Evolutionary conservation across 768 basidiomycete genomes (phyloP), one percentile per base, ranked within the genome.

Genomic region (Fibroporia radiculosa): DNA sequence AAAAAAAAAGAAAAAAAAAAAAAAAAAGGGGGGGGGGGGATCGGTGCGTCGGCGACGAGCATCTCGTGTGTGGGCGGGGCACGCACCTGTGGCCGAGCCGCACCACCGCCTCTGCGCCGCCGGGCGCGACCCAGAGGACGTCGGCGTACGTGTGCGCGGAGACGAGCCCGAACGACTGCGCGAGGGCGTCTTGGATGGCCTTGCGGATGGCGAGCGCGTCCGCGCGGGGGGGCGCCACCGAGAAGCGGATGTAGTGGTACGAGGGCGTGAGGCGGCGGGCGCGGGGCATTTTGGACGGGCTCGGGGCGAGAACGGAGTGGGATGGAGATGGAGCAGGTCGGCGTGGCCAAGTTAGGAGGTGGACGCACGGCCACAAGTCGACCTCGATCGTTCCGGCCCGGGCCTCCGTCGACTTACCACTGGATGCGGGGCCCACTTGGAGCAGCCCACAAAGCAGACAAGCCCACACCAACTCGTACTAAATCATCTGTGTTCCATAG

Each of bases 121-220:
- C 61, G 2, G 66, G 61, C 6, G 67, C 58, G 7, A 80, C 52
- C 70, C 75, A 78, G 14, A 86, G 61, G 8, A 85, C 59, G 52
- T 85, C 83, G 25, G 84, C 47, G 48, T 79, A 73, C 2, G 67
- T 69, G 37, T 69, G 65, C 1, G 80, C 69, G 7, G 63, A 63
- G 3, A 75, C 73, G 31, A 71, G 47, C 3, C 83, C 82, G 50
- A 82, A 81, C 7, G 69, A 64, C 53, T 77, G 73, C 6, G 64
- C 42, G 31, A 84, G 62, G 0, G 73, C 68, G 23, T 80, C 74
- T 53, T 80, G 77, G 18, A 85, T 56, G 2, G 66, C 47, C 58
- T 77, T 81, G 16, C 81, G 64, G 22, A 83, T 53, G 33, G 60
- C 60, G 6, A 82, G 63, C 14, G 58, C 63, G 22, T 79, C 75